These are phyloP conservation scores for Acacia acuminata DNA, from an alignment of 306 rosid genomes.

Conservation along the genomic window DNA sequence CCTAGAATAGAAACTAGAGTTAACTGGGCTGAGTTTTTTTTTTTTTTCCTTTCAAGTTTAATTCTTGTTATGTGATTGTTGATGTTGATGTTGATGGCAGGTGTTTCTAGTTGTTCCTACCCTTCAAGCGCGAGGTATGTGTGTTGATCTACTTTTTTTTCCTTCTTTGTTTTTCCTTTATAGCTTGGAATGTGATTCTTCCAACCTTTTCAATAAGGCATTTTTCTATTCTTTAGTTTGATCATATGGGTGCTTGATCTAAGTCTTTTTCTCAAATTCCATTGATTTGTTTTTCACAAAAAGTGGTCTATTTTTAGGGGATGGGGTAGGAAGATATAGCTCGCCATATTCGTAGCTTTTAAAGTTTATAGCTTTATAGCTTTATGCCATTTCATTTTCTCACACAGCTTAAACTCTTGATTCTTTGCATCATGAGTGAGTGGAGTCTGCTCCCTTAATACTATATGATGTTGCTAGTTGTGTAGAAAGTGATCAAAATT, in stretches of 20 bases:
- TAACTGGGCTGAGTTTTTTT: neutral
- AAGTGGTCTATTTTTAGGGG: too few species aligned
- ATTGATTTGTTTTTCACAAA: neutral
- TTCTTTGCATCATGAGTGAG: too few species aligned
- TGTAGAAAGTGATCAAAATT: too few species aligned
- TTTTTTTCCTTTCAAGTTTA: too few species aligned
- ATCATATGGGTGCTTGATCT: neutral
- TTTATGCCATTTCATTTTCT: neutral
- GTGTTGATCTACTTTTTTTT: neutral
- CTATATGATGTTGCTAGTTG: too few species aligned
- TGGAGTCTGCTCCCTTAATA: too few species aligned
- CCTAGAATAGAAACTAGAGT: neutral
- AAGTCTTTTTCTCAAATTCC: neutral
- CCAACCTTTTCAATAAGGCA: neutral
- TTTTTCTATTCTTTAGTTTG: neutral
- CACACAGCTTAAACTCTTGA: too few species aligned
- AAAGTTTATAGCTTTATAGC: neutral
- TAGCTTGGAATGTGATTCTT: neutral
- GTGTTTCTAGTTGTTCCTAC: constrained; percentile 60
- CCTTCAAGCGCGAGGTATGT: constrained; percentile 82
- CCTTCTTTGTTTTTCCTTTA: neutral
- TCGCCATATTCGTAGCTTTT: neutral
- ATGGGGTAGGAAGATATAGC: neutral
- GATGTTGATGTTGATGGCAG: constrained; percentile 60
- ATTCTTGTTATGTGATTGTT: neutral